Evolutionary conservation across 2,329 filamentous ascomycete genomes (phyloP), one percentile per base, ranked within the genome.

Genomic region (Penicillium sp.): DNA sequence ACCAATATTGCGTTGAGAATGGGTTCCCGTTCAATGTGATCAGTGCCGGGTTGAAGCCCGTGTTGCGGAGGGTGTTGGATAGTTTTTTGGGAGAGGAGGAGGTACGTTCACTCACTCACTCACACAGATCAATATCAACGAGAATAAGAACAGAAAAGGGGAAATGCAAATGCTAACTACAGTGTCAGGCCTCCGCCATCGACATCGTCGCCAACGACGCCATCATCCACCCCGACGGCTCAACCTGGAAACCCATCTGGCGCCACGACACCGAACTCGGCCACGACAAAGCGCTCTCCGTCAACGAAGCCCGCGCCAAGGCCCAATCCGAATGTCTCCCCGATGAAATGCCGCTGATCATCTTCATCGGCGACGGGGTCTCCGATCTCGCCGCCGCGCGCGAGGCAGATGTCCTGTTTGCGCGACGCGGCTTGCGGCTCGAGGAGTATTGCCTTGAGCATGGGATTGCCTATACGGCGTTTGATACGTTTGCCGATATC

Each of bases 281-380:
- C 10, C 87, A 89, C 69, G 87, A 89, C 73, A 89, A 90, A 74
- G 86, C 85, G 4, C 77, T 84, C 6, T 87, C 84, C 3, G 85
- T 90, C 58, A 81, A 83, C 46, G 85, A 88, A 69, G 86, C 83
- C 46, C 82, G 86, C n/a, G 75, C 73, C 7, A 72, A 78, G 19
- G 86, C 85, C 1, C 77, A 82, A 61, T 72, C 84, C 4, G 76
- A 81, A 50, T 82, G 81, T 59, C 82, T 84, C 16, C 84, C 88
- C 59, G 86, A 83, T 56, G 84, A 85, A 2, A 82, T 89, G 49
- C 87, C 87, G 0, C 77, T 89, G 53, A 87, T 89, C 64, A 78
- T 89, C 54, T 90, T 89, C 75, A 88, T 89, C 64, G 87, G 87
- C 50, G 87, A 89, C 67, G 87, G 87, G 22, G 86, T 89, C 6